phyloP scores from a whole-genome alignment of 2,329 filamentous ascomycete genomes.

The Cordyceps javanica region DNA sequence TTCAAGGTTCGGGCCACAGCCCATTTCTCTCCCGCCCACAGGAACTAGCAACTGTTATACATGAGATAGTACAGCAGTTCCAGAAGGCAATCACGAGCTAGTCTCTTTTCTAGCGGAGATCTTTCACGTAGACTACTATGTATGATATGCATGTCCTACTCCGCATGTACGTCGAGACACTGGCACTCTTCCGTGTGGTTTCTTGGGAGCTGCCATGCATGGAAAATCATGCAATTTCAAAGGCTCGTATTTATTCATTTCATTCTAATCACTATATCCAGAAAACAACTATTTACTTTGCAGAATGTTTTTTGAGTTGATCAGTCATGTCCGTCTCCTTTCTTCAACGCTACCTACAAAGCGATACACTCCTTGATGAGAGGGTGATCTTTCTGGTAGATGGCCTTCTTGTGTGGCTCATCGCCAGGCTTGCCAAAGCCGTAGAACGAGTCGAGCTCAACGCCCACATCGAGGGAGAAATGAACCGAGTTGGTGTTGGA shows the following conservation, averaged over 20 bases:
- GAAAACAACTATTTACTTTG: not conserved
- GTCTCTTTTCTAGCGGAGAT: too few species aligned
- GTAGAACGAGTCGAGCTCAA: slow-evolving; percentile 12
- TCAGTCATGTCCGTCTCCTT: not conserved
- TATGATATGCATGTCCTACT: too few species aligned
- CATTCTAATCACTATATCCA: not conserved
- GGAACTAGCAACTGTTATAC: not conserved
- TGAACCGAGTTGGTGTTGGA: slow-evolving; percentile 10
- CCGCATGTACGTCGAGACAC: too few species aligned
- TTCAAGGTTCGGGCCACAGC: slow-evolving; percentile 1
- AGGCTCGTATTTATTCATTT: not conserved
- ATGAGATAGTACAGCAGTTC: not conserved
- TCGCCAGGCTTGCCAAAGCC: slow-evolving; percentile 12
- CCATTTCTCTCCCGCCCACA: slow-evolving; percentile 1
- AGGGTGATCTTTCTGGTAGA: slow-evolving; percentile 11
- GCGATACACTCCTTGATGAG: slow-evolving; percentile 11
- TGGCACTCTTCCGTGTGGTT: too few species aligned
- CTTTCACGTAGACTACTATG: too few species aligned
- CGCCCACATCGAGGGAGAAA: slow-evolving; percentile 6
- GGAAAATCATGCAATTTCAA: not conserved
- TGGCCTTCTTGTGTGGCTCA: slow-evolving; percentile 12
- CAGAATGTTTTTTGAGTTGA: not conserved
- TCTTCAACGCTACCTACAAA: not conserved
- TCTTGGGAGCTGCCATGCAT: not conserved
- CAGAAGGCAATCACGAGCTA: not conserved